Percentiles rank a stretch among this genome's conserved stretches.
Evolutionary conservation across 805 yeast species (phyloP).

Genomic region (Zygoascus bituminiphila): DNA sequence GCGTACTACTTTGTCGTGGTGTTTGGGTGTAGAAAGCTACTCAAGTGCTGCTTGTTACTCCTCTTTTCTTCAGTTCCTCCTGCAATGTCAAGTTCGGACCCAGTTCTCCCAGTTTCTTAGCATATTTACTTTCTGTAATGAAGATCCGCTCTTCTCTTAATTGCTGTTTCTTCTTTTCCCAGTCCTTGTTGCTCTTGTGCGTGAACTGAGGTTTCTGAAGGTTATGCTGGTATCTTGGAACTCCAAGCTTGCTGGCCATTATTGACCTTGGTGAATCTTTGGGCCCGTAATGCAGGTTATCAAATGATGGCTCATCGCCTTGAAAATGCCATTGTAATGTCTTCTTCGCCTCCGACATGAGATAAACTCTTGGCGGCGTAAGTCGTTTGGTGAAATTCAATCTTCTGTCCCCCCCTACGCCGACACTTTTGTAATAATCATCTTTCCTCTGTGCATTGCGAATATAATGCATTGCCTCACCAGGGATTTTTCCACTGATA

Average conservation of each 20-base stretch:
- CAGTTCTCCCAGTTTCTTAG: not conserved
- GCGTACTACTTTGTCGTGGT: too few species aligned
- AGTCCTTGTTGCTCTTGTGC: not conserved
- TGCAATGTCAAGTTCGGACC: not conserved
- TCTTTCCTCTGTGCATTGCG: not conserved
- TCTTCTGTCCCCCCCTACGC: not conserved
- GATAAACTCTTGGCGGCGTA: not conserved
- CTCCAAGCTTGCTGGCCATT: not conserved
- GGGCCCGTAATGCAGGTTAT: slow-evolving; percentile 1
- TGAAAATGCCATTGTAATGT: not conserved
- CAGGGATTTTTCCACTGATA: not conserved
- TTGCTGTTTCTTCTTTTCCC: not conserved
- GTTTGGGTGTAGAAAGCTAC: not conserved
- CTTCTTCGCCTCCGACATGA: not conserved
- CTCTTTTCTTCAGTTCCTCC: not conserved
- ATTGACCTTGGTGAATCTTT: slow-evolving; percentile 1
- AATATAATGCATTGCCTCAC: not conserved
- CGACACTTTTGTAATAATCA: not conserved
- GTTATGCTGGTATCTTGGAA: slow-evolving; percentile 4
- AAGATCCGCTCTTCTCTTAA: not conserved
- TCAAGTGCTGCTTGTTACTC: too few species aligned
- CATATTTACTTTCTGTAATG: too few species aligned
- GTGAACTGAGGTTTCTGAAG: slow-evolving; percentile 1
- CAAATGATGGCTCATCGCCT: not conserved
- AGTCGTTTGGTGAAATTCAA: not conserved